Percentiles rank a stretch among this genome's conserved stretches.
Evolutionary conservation across 2,329 filamentous ascomycete species (phyloP).

Genomic region (Hirsutella thompsonii): DNA sequence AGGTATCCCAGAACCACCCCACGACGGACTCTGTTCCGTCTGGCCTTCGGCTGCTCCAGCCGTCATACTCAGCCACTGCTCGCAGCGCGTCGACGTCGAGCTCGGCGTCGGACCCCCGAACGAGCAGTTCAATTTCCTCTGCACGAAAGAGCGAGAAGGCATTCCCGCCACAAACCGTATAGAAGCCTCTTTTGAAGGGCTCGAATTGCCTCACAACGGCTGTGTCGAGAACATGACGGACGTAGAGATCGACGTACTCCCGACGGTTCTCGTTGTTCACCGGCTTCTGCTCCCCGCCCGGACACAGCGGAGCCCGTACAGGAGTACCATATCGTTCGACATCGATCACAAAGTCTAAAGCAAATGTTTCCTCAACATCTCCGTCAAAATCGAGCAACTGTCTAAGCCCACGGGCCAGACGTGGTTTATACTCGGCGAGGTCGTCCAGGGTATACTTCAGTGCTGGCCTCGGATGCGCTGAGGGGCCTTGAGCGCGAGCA

Average conservation of each 20-base stretch:
- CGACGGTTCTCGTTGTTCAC: constrained; percentile 77
- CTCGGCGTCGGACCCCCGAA: constrained; percentile 72
- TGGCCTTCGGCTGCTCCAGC: constrained; percentile 51
- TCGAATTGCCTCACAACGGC: constrained; percentile 75
- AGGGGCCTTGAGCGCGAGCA: constrained; percentile 37
- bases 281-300: constrained; percentile 56
- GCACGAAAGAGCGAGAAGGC: constrained; percentile 77
- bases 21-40: constrained; percentile 53
- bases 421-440: constrained; percentile 67
- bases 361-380: constrained; percentile 69
- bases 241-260: constrained; percentile 79
- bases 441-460: constrained; percentile 72
- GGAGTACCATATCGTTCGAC: constrained; percentile 63
- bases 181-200: constrained; percentile 89
- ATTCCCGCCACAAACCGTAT: constrained; percentile 80
- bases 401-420: constrained; percentile 60
- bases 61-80: constrained; percentile 70
- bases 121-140: constrained; percentile 81
- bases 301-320: constrained; percentile 55
- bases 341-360: constrained; percentile 68
- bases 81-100: constrained; percentile 66
- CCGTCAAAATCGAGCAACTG: constrained; percentile 74
- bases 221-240: constrained; percentile 66
- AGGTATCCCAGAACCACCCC: constrained; percentile 81
- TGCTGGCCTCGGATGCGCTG: constrained; percentile 41